Evolutionary conservation across 2,329 filamentous ascomycete genomes (phyloP), one percentile per base, ranked within the genome.

Genomic region (Biscogniauxia mediterranea): DNA sequence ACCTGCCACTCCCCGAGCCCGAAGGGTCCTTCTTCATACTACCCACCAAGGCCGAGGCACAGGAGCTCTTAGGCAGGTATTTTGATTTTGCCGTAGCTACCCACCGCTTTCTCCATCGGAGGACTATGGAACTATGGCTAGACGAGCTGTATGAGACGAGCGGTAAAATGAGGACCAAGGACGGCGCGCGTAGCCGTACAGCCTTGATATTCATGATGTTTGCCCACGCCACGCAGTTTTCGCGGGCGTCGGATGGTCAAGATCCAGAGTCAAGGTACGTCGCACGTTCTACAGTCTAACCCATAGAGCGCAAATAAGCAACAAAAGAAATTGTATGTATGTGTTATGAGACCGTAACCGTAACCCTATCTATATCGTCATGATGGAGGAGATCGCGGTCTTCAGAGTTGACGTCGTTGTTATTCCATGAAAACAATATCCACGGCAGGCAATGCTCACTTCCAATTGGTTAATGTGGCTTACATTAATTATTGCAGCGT

Each of bases 141-240:
- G 72, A 75, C 11, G 77, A 80, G 23, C 79, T 82, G 50, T 83
- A 83, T 60, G 75, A 78, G 20, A 79, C 74, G 19, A 70, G 76
- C 50, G 78, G 78, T 13, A 70, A 73, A 17, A 79, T 80, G 75
- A 68, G 68, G 50, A 72, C 74, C 56, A 63, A 69, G 28, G 75
- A 79, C 13, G 77, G 78, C 38, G 75, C 77, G 2, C 74, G 75
- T 7, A 76, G 77, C 3, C 77, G 65, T n/a, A 71, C 64, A 3
- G 75, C 75, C 11, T 51, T 76, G 7, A 61, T 74, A 3, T 70
- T 74, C 57, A 77, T 79, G 76, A 70, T 79, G 1, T 80, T 86
- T 64, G 83, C 83, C 0, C 82, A 84, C 20, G 81, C 77, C 13
- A 56, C 77, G 54, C 77, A 78, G 7, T 81, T 81, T 46, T 75